Conservation (phyloP, 2,329 filamentous ascomycete genomes). For the Fusarium agapanthi region DNA sequence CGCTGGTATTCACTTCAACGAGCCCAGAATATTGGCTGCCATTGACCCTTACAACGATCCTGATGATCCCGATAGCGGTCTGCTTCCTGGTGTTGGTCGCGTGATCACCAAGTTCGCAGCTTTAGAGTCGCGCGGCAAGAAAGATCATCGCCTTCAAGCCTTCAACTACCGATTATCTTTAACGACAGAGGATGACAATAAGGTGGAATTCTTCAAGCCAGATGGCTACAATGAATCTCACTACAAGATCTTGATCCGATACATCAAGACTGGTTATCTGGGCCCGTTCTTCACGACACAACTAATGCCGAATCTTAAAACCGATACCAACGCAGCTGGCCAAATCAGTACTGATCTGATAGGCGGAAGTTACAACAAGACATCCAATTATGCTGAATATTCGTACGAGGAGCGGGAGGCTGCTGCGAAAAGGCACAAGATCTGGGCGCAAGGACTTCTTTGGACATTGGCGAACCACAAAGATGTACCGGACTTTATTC, state of each 20-base stretch:
- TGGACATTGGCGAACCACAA: slow-evolving; percentile 26
- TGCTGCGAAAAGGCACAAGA: not conserved
- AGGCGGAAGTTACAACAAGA: slow-evolving; percentile 15
- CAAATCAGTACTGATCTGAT: slow-evolving; percentile 30
- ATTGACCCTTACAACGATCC: slow-evolving; percentile 15
- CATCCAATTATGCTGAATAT: slow-evolving; percentile 25
- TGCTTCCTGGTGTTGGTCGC: slow-evolving; percentile 12
- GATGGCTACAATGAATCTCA: slow-evolving; percentile 14
- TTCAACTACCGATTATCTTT: slow-evolving; percentile 26
- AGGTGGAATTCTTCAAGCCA: slow-evolving; percentile 22
- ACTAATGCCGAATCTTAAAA: slow-evolving; percentile 30
- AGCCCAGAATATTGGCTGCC: not conserved
- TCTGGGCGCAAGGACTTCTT: slow-evolving; percentile 22
- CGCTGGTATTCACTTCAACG: slow-evolving; percentile 17
- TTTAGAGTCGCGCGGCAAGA: not conserved
- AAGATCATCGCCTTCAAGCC: slow-evolving; percentile 28
- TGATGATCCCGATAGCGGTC: slow-evolving; percentile 5
- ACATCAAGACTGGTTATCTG: slow-evolving; percentile 13
- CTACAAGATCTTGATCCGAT: slow-evolving; percentile 26
- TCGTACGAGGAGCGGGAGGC: slow-evolving; percentile 11
- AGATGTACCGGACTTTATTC: not conserved
- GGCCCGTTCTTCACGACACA: slow-evolving; percentile 18
- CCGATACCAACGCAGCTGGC: slow-evolving; percentile 22
- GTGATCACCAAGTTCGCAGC: not conserved
- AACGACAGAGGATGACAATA: slow-evolving; percentile 6